Conservation (phyloP, 1,284 basidiomycete genomes). For the Paramarasmius palmivorus region DNA sequence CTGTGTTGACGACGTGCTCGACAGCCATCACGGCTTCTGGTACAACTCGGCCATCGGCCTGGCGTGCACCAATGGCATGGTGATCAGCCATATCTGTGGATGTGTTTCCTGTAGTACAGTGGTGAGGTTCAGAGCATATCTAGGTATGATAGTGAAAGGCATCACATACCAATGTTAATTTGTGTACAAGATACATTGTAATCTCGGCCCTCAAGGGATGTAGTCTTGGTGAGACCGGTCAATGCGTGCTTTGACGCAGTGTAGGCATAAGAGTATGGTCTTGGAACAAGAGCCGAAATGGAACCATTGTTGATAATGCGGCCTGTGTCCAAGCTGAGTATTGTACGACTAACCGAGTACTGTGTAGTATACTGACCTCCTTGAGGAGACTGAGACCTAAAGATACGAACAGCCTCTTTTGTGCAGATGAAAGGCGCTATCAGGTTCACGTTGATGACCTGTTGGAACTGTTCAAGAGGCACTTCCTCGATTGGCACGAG, state of each 20-base stretch:
- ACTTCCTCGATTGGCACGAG: slow-evolving; percentile 63
- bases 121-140: slow-evolving; percentile 10
- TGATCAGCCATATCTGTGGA: slow-evolving; percentile 54
- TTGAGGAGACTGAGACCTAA: slow-evolving; percentile 71
- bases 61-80: slow-evolving; percentile 54
- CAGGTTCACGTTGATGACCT: slow-evolving; percentile 72
- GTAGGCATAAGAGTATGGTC: slow-evolving; percentile 69
- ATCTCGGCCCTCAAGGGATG: slow-evolving; percentile 73
- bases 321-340: too few relatives aligned
- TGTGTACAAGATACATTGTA: slow-evolving; percentile 78
- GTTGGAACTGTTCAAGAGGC: slow-evolving; percentile 59
- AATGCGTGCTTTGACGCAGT: slow-evolving; percentile 81
- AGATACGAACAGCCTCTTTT: slow-evolving; percentile 71
- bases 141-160: neutral
- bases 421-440: slow-evolving; percentile 76
- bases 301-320: slow-evolving; percentile 87
- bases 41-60: slow-evolving; percentile 64
- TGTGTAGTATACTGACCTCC: slow-evolving; percentile 49
- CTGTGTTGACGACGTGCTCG: slow-evolving; percentile 66
- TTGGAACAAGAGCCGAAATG: slow-evolving; percentile 72
- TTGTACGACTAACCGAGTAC: neutral
- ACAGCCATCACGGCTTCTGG: slow-evolving; percentile 70
- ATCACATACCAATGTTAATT: slow-evolving; percentile 69
- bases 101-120: slow-evolving; percentile 60
- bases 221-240: slow-evolving; percentile 72